These are phyloP conservation scores for Botrytis tulipae DNA, from an alignment of 2,329 filamentous ascomycete genomes.

Conservation along the genomic window DNA sequence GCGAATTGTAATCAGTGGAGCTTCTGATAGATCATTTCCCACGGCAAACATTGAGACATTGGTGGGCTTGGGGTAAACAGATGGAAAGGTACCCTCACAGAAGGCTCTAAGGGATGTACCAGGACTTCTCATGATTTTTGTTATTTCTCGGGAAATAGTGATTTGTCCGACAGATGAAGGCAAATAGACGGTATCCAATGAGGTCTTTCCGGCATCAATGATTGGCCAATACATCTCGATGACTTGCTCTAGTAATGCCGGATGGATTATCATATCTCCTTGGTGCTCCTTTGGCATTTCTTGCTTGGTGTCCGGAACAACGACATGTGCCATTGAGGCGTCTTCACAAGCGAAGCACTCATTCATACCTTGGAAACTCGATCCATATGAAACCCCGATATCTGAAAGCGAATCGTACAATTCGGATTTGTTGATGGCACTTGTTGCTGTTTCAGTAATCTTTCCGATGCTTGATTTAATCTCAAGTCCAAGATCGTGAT, in stretches of 20 bases:
- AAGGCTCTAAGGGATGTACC: constrained; percentile 42
- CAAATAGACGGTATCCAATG: constrained; percentile 16
- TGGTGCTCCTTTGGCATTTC: constrained; percentile 40
- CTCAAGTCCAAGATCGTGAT: not conserved
- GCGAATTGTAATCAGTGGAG: constrained; percentile 42
- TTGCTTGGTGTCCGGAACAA: constrained; percentile 22
- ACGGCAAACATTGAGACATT: constrained; percentile 44
- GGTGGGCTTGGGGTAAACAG: constrained; percentile 37
- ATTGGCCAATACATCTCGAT: constrained; percentile 24
- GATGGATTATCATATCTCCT: constrained; percentile 53
- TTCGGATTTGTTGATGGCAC: constrained; percentile 12
- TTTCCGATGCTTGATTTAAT: constrained; percentile 1
- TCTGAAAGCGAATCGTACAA: constrained; percentile 11
- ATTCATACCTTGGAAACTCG: constrained; percentile 42
- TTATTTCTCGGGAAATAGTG: constrained; percentile 41
- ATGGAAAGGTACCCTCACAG: constrained; percentile 38
- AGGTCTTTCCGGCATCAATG: not conserved
- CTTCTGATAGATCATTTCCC: constrained; percentile 30
- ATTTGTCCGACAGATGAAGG: constrained; percentile 35
- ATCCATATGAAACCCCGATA: constrained; percentile 50
- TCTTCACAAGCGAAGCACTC: constrained; percentile 17
- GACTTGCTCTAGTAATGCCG: constrained; percentile 55
- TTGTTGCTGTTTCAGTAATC: not conserved
- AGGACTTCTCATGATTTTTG: constrained; percentile 41
- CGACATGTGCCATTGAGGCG: constrained; percentile 2